phyloP scores from a whole-genome alignment of 345 rosid species.

The Aquilaria sinensis region DNA sequence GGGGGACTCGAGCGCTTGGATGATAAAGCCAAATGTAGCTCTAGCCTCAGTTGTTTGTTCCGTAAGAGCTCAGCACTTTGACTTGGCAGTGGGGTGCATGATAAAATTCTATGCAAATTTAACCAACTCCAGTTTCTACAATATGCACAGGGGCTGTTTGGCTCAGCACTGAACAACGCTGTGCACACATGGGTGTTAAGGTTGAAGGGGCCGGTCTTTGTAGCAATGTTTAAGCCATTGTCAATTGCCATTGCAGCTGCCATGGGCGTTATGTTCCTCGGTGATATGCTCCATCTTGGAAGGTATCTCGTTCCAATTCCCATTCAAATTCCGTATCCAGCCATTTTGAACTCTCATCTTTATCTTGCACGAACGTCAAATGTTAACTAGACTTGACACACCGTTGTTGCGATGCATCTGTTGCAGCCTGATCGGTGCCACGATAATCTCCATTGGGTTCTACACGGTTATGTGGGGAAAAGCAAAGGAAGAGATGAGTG shows the following conservation, averaged over 20 bases:
- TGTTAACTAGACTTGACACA: neutral
- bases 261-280: conserved; percentile 64
- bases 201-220: conserved; percentile 66
- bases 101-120: neutral
- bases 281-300: conserved; percentile 67
- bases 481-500: conserved; percentile 52
- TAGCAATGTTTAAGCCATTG: conserved; percentile 69
- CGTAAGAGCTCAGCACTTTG: conserved; percentile 32
- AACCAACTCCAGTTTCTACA: no score
- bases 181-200: conserved; percentile 60
- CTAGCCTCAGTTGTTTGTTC: conserved; percentile 69
- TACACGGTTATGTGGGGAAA: conserved; percentile 94
- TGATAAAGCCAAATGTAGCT: conserved; percentile 43
- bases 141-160: conserved; percentile 50
- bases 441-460: conserved; percentile 65
- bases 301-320: conserved; percentile 26
- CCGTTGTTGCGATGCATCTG: neutral
- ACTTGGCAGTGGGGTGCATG: no score
- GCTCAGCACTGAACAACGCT: conserved; percentile 47
- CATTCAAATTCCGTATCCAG: neutral
- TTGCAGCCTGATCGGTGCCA: conserved; percentile 65
- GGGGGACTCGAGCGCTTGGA: conserved; percentile 59
- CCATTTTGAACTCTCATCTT: neutral
- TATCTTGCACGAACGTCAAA: neutral
- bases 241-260: conserved; percentile 68